Percentiles rank a stretch among this genome's conserved stretches.
These are phyloP conservation scores for Phyllosticta capitalensis DNA, from an alignment of 2,329 filamentous ascomycete species.

Conservation along the genomic window DNA sequence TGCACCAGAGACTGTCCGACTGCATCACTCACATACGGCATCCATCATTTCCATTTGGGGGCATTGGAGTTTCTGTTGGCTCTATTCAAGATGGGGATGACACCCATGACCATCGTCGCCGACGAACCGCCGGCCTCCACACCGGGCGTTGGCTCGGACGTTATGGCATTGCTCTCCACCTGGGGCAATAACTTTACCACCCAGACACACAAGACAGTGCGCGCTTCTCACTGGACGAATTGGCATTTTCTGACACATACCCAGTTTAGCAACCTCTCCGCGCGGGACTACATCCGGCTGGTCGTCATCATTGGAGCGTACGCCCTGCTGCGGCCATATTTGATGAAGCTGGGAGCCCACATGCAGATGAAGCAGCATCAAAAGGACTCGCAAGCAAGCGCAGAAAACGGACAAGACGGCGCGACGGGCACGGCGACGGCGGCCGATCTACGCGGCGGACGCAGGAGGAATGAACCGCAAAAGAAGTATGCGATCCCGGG, in stretches of 20 bases:
- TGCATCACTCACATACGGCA: not conserved
- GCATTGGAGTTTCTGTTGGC: not conserved
- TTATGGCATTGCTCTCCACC: slow-evolving; percentile 18
- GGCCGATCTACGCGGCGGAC: slow-evolving; percentile 23
- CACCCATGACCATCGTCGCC: not conserved
- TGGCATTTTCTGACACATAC: slow-evolving; percentile 4
- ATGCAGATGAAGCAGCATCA: slow-evolving; percentile 56
- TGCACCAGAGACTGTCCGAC: too few species aligned
- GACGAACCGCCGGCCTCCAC: not conserved
- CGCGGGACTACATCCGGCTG: slow-evolving; percentile 53
- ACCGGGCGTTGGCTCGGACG: not conserved
- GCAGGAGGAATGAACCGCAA: slow-evolving; percentile 28
- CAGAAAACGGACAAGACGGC: slow-evolving; percentile 25
- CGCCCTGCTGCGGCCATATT: slow-evolving; percentile 58
- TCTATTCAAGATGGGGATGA: not conserved
- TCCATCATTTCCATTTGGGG: not conserved
- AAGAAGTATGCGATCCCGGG: slow-evolving; percentile 42
- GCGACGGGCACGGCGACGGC: slow-evolving; percentile 20
- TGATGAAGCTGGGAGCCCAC: slow-evolving; percentile 57
- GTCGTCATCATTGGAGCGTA: slow-evolving; percentile 65
- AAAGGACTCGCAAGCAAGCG: slow-evolving; percentile 29
- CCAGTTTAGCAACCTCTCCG: slow-evolving; percentile 35
- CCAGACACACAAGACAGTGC: slow-evolving; percentile 11
- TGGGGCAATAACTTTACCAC: slow-evolving; percentile 28
- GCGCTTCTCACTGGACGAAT: not conserved